These are phyloP conservation scores for Solanum boliviense DNA, from an alignment of 257 asterid species.

Conservation along the genomic window DNA sequence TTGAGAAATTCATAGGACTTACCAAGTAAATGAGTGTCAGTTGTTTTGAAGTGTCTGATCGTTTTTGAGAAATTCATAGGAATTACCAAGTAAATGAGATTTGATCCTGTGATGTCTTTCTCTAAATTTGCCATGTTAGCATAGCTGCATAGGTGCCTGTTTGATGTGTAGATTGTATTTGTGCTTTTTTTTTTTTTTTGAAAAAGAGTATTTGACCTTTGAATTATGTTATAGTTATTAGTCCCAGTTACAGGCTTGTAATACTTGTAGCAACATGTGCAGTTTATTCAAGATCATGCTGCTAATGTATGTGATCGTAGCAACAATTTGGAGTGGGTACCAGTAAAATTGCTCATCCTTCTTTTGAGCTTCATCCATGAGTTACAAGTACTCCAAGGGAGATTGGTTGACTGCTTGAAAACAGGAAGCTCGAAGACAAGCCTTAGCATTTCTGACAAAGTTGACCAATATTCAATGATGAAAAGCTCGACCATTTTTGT, in stretches of 20 bases:
- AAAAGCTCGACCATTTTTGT: conserved; percentile 30
- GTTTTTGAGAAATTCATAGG: not conserved
- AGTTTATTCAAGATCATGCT: conserved; percentile 55
- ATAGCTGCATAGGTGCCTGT: not conserved
- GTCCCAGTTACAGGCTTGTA: not conserved
- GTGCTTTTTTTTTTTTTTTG: not conserved
- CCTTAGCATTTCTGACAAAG: conserved; percentile 14
- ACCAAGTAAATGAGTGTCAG: not conserved
- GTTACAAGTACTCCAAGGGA: conserved; percentile 53
- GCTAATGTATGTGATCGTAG: conserved; percentile 33
- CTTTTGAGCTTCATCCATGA: conserved; percentile 66
- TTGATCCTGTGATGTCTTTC: not conserved
- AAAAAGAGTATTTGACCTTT: not conserved
- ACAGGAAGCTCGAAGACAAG: conserved; percentile 22
- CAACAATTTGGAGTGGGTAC: conserved; percentile 32
- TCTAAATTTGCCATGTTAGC: not conserved
- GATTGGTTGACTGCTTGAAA: conserved; percentile 19
- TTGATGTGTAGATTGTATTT: not conserved
- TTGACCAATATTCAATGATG: conserved; percentile 16
- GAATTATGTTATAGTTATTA: not conserved
- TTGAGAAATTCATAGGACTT: not conserved
- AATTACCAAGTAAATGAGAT: not conserved
- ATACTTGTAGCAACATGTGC: conserved; percentile 8
- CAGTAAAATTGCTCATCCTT: conserved; percentile 67
- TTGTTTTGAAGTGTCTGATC: not conserved